Base-by-base conservation (phyloP, 768 basidiomycete species). In the Steccherinum ochraceum region DNA sequence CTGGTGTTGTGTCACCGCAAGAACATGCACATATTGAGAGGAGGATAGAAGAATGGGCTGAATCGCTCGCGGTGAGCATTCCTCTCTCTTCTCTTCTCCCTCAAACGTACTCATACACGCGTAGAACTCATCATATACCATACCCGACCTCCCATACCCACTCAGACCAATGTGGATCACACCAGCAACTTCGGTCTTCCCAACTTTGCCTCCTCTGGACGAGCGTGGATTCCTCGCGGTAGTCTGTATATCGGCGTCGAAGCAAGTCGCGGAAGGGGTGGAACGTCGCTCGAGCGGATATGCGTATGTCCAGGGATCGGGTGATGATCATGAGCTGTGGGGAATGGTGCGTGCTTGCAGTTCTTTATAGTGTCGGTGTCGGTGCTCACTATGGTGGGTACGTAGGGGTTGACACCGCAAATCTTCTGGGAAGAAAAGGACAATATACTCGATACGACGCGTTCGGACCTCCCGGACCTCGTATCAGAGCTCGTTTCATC, bases 301-400 rank as follows among this genome's bases (percentile, higher is more conserved):
- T 62, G 73, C 82, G 19, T 97, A 97, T 63, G 79, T 97, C 5
- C 93, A 95, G 64, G 95, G 95, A 1, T 90, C 89, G 0, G 95
- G 93, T 0, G 95, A 97, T 60, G 95, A 98, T 59, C 91, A 94
- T 61, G 93, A 96, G 65, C 72, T 87, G 4, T 94, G 92, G 93
- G 78, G 84, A 24, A 79, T 80, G 80, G 89, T 88, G 50, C 24
- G 72, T 63, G 13, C 24, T 18, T 39, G n/a, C n/a, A n/a, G 25
- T 46, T 23, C 26, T 46, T 30, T 48, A 40, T 16, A n/a, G n/a
- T n/a, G n/a, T n/a, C n/a, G n/a, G n/a, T 35, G 30, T 7, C 30
- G 21, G 18, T 10, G 19, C 21, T 43, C 5, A 43, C 10, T 7
- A 18, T 11, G 19, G 19, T 19, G 16, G 7, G 21, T 43, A 10